A percentile compares a stretch with the other conserved stretches of the same genome.
These are phyloP conservation scores for Endocladia muricata DNA, from an alignment of 31 red algal species.

Conservation along the genomic window DNA sequence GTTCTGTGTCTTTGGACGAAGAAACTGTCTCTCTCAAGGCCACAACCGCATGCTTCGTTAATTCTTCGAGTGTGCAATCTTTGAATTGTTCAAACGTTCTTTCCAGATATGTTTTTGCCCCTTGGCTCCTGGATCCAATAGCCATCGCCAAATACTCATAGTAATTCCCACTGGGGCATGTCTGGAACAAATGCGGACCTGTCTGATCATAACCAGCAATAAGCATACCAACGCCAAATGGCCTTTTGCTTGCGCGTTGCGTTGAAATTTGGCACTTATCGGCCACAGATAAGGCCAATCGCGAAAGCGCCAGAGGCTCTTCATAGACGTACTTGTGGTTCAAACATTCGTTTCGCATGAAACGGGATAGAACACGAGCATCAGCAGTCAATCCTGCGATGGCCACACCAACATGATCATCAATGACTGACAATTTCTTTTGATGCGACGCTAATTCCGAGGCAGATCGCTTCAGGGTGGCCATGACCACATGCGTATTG, in stretches of 20 bases:
- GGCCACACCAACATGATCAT: constrained; percentile 93
- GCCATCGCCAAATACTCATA: constrained; percentile 94
- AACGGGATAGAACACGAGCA: constrained; percentile 85
- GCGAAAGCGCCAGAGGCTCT: constrained; percentile 67
- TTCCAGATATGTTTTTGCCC: constrained; percentile 93
- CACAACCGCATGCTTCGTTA: constrained; percentile 72
- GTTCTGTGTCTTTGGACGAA: constrained; percentile 82
- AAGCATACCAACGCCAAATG: constrained; percentile 92
- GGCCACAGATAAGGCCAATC: constrained; percentile 82
- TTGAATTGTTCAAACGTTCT: constrained; percentile 65
- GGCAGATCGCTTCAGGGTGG: constrained; percentile 89
- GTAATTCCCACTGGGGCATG: constrained; percentile 95
- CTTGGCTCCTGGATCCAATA: constrained; percentile 91
- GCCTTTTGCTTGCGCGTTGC: constrained; percentile 89
- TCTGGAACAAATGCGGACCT: constrained; percentile 94
- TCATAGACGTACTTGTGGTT: constrained; percentile 95
- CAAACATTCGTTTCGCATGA: constrained; percentile 92
- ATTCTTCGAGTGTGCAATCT: constrained; percentile 57
- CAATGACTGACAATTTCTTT: constrained; percentile 89
- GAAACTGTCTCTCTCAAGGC: constrained; percentile 95
- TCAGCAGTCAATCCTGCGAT: constrained; percentile 94
- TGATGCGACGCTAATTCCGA: constrained; percentile 92
- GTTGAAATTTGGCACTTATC: constrained; percentile 95
- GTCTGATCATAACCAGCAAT: constrained; percentile 87
- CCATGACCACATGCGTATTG: constrained; percentile 87